Percentiles rank a stretch among this genome's conserved stretches.
Conservation (phyloP, 768 basidiomycete species). For the Leucogyrophana mollusca region DNA sequence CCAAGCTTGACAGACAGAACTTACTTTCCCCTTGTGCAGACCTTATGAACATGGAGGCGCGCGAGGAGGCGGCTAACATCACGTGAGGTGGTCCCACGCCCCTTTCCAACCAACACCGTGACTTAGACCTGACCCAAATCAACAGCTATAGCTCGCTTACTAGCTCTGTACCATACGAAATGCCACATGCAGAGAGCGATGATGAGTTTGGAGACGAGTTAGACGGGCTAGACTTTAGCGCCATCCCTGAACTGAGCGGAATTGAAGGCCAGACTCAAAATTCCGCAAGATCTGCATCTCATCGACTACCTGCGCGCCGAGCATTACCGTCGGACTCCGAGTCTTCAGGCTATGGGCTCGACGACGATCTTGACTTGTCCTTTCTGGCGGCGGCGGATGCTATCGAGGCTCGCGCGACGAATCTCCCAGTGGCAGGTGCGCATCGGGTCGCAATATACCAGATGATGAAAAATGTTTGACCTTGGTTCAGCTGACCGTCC, state of each 20-base stretch:
- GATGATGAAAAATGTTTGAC: slow-evolving; percentile 2
- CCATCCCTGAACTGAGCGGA: slow-evolving; percentile 24
- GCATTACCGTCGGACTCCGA: neutral
- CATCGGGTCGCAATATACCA: too few species aligned
- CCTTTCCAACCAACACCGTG: too few species aligned
- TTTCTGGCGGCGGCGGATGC: slow-evolving; percentile 42
- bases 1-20: too few species aligned
- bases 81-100: too few species aligned
- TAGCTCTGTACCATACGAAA: slow-evolving; percentile 5
- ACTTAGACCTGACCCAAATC: too few species aligned
- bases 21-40: too few species aligned
- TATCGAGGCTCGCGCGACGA: slow-evolving; percentile 42
- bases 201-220: slow-evolving; percentile 63
- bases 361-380: slow-evolving; percentile 19
- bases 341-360: slow-evolving; percentile 2
- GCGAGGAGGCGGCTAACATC: too few species aligned
- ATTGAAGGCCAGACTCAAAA: too few species aligned
- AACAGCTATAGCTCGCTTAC: too few species aligned
- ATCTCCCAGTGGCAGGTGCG: too few species aligned
- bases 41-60: too few species aligned
- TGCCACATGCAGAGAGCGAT: slow-evolving; percentile 26
- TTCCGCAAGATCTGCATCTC: too few species aligned
- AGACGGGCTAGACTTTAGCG: slow-evolving; percentile 46
- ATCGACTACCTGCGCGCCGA: neutral
- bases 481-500: slow-evolving; percentile 10